These are phyloP conservation scores for Trichoderma erinaceum DNA, from an alignment of 495 filamentous ascomycete genomes.

Conservation along the genomic window DNA sequence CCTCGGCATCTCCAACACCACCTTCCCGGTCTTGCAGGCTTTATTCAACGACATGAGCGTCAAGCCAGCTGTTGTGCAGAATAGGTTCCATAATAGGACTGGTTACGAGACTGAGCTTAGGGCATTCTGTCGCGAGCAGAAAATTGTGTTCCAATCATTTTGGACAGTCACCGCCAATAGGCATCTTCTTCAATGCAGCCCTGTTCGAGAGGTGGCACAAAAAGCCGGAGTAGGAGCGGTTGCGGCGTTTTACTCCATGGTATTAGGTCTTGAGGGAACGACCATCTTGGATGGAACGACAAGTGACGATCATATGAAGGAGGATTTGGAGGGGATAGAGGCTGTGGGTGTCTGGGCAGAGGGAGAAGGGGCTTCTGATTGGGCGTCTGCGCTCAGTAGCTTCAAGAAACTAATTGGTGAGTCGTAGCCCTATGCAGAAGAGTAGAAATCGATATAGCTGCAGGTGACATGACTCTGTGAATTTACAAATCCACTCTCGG, in stretches of 20 bases:
- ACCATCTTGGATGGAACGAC: slow-evolving; percentile 67
- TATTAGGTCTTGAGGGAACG: slow-evolving; percentile 52
- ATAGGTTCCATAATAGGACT: slow-evolving; percentile 59
- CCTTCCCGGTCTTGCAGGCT: slow-evolving; percentile 45
- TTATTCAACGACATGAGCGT: slow-evolving; percentile 33
- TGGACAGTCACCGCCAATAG: slow-evolving; percentile 74
- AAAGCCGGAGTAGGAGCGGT: slow-evolving; percentile 40
- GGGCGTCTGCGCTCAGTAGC: slow-evolving; percentile 37
- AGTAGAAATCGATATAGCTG: neutral
- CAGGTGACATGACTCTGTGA: neutral
- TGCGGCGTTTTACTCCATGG: slow-evolving; percentile 61
- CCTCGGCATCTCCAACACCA: slow-evolving; percentile 68
- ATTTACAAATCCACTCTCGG: too few species aligned
- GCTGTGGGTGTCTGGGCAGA: slow-evolving; percentile 44
- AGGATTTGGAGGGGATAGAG: slow-evolving; percentile 53
- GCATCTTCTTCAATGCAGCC: slow-evolving; percentile 43
- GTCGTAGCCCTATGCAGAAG: neutral
- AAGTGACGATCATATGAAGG: slow-evolving; percentile 54
- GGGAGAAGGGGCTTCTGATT: slow-evolving; percentile 35
- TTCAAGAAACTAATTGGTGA: slow-evolving; percentile 49
- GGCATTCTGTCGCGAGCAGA: slow-evolving; percentile 52
- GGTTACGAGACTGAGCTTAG: slow-evolving; percentile 57
- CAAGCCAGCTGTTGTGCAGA: slow-evolving; percentile 62
- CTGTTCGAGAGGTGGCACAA: slow-evolving; percentile 48
- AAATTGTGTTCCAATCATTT: slow-evolving; percentile 67